These are phyloP conservation scores for Tubosaeta sp. DNA, from an alignment of 768 basidiomycete species.

Conservation along the genomic window DNA sequence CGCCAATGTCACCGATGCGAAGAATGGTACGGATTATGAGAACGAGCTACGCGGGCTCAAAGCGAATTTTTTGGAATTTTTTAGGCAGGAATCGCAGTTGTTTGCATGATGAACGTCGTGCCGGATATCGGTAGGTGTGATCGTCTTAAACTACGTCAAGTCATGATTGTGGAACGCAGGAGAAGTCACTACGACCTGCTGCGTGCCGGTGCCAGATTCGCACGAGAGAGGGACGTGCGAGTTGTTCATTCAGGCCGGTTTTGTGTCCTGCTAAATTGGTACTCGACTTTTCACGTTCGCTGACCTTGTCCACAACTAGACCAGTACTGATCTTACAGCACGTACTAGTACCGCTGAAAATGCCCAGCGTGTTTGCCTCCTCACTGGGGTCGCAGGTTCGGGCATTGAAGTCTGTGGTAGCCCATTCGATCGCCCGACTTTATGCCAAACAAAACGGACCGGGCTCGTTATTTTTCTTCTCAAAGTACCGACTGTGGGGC, in stretches of 20 bases:
- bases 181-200: constrained; percentile 1
- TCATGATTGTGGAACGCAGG: background rate
- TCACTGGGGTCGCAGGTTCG: constrained; percentile 11
- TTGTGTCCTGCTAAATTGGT: background rate
- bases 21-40: too few relatives aligned
- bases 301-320: too few relatives aligned
- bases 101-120: too few relatives aligned
- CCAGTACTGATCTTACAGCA: too few relatives aligned
- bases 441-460: constrained; percentile 15
- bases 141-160: background rate
- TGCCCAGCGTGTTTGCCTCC: constrained; percentile 12
- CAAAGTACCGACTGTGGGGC: background rate
- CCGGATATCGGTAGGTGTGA: too few relatives aligned
- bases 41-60: too few relatives aligned
- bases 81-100: too few relatives aligned
- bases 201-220: constrained; percentile 6
- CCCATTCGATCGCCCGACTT: constrained; percentile 2
- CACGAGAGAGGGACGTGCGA: constrained; percentile 2
- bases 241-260: background rate
- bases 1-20: too few relatives aligned
- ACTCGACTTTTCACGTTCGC: too few relatives aligned
- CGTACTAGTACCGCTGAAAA: background rate
- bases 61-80: too few relatives aligned
- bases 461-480: constrained; percentile 24
- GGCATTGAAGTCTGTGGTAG: background rate